Evolutionary conservation across 1,284 basidiomycete genomes (phyloP), one percentile per base, ranked within the genome.

Genomic region (Moesziomyces parantarcticus): DNA sequence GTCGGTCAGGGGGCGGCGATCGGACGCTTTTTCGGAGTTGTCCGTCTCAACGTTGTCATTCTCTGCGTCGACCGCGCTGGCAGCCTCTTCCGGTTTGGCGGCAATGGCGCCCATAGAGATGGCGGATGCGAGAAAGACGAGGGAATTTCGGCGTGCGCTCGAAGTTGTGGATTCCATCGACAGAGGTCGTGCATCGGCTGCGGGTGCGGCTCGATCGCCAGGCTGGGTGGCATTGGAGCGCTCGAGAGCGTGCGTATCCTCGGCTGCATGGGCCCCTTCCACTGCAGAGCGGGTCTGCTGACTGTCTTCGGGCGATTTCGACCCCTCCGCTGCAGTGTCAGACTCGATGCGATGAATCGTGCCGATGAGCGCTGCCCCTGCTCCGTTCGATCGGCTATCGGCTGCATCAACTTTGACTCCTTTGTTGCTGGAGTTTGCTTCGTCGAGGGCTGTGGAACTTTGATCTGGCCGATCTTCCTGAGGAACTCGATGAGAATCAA

Each of bases 51-150:
- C 43, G 18, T 23, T 39, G 14, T 7, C 21, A 23, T 5, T 56
- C 10, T 23, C 32, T 23, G 48, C 36, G 14, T 39, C 36, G 18
- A 14, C 16, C 36, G 36, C 16, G 16, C 36, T 47, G 9, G 29
- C 16, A 13, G 25, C 48, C 7, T 26, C 49, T 22, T 65, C 42
- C 16, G 34, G 4, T 20, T 58, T 55, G n/a, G 46, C 50, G n/a
- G 60, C 53, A 47, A 69, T 65, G 32, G 61, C 61, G 13, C 71
- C 71, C 61, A 62, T 69, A 21, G 71, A 69, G 46, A 74, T 74
- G 6, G 66, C 71, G 14, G 71, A 65, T 2, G 71, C 71, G 14
- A 74, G 60, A 39, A 74, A 74, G 25, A 66, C 65, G 18, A 74
- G 48, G 1, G 71, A 74, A 22, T 55, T 48, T 9, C 65, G 53